phyloP scores from a whole-genome alignment of 139 green algal genomes.

The Nannochloris sp. region DNA sequence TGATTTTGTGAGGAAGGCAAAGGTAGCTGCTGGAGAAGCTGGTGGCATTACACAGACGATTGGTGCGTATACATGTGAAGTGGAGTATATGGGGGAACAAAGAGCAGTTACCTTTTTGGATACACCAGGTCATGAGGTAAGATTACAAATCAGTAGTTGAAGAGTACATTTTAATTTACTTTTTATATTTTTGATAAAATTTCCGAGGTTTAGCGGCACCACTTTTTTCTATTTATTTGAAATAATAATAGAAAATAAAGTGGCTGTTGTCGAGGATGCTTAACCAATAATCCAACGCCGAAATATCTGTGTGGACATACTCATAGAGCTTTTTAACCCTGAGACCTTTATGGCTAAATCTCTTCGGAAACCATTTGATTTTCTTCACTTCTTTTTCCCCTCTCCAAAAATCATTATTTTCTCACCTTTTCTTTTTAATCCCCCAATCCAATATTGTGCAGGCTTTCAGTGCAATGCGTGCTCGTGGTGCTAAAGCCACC shows the following conservation, averaged over 20 bases:
- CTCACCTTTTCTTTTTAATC: background rate
- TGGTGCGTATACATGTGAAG: conserved; percentile 86
- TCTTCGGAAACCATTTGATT: conserved; percentile 1
- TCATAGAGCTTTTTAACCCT: conserved; percentile 18
- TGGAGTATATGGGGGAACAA: conserved; percentile 26
- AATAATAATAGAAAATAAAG: background rate
- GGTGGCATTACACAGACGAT: conserved; percentile 98
- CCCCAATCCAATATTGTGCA: conserved; percentile 18
- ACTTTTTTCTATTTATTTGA: background rate
- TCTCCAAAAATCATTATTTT: background rate
- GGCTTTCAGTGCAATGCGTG: conserved; percentile 96
- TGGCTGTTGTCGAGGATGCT: conserved; percentile 4
- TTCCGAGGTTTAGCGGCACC: too few species aligned
- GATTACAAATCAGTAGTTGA: background rate
- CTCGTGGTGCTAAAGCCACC: conserved; percentile 81
- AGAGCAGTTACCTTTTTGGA: conserved; percentile 90
- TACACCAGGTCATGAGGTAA: conserved; percentile 87
- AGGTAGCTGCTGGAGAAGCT: conserved; percentile 88
- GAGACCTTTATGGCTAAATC: background rate
- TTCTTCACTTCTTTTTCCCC: background rate
- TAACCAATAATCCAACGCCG: conserved; percentile 20
- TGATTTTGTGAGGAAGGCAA: conserved; percentile 82
- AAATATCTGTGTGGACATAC: conserved; percentile 2
- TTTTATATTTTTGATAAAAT: background rate
- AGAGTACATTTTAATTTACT: background rate